A percentile compares a stretch with the other conserved stretches of the same genome.
Conservation (phyloP, 768 basidiomycete species). For the Leccinum truebloodii region DNA sequence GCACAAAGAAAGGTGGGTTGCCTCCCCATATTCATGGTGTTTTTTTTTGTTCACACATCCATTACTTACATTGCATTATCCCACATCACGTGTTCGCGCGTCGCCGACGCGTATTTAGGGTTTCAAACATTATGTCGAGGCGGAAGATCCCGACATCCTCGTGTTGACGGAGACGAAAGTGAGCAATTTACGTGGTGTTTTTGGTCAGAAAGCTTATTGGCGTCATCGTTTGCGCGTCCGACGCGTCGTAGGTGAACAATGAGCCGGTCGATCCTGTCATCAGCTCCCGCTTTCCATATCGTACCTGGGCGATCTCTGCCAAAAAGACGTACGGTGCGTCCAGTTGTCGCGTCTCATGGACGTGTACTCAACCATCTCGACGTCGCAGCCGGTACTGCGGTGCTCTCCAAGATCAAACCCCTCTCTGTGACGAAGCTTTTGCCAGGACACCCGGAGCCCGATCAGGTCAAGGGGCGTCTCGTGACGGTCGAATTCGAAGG, state of each 20-base stretch:
- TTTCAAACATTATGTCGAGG: constrained; percentile 79
- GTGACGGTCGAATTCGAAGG: constrained; percentile 78
- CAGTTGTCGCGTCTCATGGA: not conserved
- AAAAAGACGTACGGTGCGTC: constrained; percentile 78
- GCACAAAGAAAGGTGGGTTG: constrained; percentile 70
- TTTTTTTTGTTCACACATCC: constrained; percentile 9
- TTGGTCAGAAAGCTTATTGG: not conserved
- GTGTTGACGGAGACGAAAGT: constrained; percentile 89
- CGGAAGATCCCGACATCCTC: constrained; percentile 84
- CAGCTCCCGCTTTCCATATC: constrained; percentile 61
- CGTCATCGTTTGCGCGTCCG: not conserved
- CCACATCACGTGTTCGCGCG: too few relatives aligned
- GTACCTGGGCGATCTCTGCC: constrained; percentile 73
- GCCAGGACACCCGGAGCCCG: constrained; percentile 73
- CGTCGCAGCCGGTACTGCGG: constrained; percentile 72
- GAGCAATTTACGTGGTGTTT: not conserved
- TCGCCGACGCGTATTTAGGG: constrained; percentile 47
- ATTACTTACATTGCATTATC: too few relatives aligned
- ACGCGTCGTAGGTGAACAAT: constrained; percentile 61
- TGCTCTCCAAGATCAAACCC: constrained; percentile 77
- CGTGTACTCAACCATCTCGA: constrained; percentile 5
- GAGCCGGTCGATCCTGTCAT: constrained; percentile 60
- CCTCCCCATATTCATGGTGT: not conserved
- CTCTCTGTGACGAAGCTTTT: constrained; percentile 62
- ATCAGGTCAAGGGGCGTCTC: constrained; percentile 70